phyloP scores from a whole-genome alignment of 768 basidiomycete genomes.

The Cystofilobasidium ferigula region DNA sequence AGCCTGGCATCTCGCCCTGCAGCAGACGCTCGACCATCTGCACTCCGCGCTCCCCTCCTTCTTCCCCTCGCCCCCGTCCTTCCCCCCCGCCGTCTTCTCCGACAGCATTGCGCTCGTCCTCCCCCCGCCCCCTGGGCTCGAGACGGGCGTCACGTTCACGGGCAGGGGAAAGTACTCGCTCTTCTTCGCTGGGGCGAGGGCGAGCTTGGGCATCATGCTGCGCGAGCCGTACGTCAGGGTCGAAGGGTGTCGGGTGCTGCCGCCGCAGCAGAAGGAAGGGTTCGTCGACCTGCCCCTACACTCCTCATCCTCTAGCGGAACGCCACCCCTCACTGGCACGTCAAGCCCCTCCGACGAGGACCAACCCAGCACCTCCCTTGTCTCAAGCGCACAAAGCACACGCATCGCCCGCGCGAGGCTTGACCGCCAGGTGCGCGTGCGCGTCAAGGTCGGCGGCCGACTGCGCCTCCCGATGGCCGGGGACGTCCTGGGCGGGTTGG shows the following conservation, averaged over 20 bases:
- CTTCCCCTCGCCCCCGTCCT: conserved; percentile 5
- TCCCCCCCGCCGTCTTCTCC: conserved; percentile 12
- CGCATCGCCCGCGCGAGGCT: conserved; percentile 1
- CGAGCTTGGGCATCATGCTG: background rate
- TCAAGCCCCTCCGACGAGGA: too few relatives aligned
- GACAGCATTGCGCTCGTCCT: background rate
- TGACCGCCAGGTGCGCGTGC: background rate
- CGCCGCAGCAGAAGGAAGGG: background rate
- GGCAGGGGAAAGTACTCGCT: conserved; percentile 3
- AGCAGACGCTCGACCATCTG: conserved; percentile 3
- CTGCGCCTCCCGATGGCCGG: background rate
- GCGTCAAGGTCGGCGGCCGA: conserved; percentile 11
- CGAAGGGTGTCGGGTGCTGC: conserved; percentile 3
- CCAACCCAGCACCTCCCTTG: too few relatives aligned
- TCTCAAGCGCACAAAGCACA: background rate
- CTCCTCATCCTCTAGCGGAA: background rate
- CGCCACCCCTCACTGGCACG: too few relatives aligned
- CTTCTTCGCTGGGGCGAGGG: background rate
- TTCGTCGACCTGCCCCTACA: background rate
- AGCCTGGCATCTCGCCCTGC: conserved; percentile 5
- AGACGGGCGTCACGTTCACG: background rate
- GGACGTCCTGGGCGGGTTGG: background rate
- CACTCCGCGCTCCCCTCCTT: conserved; percentile 9
- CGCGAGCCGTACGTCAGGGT: conserved; percentile 5
- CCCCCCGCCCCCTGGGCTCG: background rate